These are phyloP conservation scores for Stipa capillata DNA, from an alignment of 176 grass and related monocot genomes.

Conservation along the genomic window DNA sequence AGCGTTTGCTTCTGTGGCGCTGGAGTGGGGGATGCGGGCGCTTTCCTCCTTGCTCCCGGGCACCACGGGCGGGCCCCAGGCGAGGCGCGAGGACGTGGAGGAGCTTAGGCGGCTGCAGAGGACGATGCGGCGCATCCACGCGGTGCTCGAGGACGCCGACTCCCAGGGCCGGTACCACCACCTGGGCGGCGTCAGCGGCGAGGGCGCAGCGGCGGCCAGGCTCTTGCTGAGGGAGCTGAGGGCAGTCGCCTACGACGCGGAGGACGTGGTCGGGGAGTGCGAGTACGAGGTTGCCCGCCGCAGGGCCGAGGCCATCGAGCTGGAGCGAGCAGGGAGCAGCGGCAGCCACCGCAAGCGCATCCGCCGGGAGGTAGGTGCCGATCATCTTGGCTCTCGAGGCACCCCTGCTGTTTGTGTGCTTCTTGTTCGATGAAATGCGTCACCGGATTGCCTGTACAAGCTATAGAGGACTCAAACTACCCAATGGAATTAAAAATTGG, in stretches of 20 bases:
- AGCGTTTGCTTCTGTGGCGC: not conserved
- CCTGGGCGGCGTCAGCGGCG: not conserved
- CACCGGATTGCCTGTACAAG: not conserved
- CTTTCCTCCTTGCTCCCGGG: not conserved
- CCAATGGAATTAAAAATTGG: not conserved
- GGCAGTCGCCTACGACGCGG: constrained; percentile 8
- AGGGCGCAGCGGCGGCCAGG: not conserved
- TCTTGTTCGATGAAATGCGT: not conserved
- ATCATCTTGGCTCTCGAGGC: not conserved
- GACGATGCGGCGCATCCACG: constrained; percentile 26
- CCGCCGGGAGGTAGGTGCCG: not conserved
- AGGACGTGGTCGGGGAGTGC: constrained; percentile 18
- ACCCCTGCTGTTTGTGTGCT: not conserved
- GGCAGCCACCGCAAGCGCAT: not conserved
- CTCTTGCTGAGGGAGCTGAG: constrained; percentile 3
- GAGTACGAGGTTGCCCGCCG: not conserved
- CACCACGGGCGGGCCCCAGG: not conserved
- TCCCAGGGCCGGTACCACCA: not conserved
- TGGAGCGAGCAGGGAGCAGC: not conserved
- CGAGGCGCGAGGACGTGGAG: not conserved
- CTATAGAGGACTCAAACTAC: not conserved
- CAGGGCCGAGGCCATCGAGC: not conserved
- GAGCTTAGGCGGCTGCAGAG: constrained; percentile 1
- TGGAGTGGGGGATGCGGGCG: not conserved
- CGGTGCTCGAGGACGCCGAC: not conserved